Conservation (phyloP, 139 green algal species). For the Dunaliella sp. region DNA sequence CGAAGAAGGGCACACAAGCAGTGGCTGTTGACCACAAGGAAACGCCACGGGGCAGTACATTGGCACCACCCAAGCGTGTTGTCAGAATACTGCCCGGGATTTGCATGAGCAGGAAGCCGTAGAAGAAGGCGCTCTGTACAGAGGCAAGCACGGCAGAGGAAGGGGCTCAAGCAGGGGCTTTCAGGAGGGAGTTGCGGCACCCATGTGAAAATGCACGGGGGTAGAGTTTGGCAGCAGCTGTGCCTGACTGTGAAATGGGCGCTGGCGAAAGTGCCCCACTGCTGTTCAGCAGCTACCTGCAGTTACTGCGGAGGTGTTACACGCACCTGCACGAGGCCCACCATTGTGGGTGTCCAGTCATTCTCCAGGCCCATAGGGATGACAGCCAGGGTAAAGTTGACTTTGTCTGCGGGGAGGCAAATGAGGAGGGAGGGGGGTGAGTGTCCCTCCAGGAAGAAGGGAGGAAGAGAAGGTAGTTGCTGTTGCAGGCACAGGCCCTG, state of each 20-base stretch:
- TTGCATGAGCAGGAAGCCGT: slow-evolving; percentile 61
- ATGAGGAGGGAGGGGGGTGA: no score
- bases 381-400: slow-evolving; percentile 96
- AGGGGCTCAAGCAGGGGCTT: no score
- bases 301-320: no score
- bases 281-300: no score
- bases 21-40: slow-evolving; percentile 80
- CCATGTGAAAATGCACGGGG: no score
- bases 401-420: slow-evolving; percentile 65
- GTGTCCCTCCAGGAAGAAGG: no score
- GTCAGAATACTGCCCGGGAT: slow-evolving; percentile 86
- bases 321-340: slow-evolving; percentile 72
- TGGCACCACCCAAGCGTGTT: slow-evolving; percentile 62
- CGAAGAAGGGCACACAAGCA: slow-evolving; percentile 22
- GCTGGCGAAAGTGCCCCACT: no score
- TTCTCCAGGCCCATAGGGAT: slow-evolving; percentile 93
- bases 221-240: no score
- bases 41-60: slow-evolving; percentile 79
- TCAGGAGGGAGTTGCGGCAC: no score
- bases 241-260: no score
- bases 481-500: background rate
- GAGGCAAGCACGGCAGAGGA: no score
- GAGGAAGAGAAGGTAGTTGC: background rate
- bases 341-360: slow-evolving; percentile 78
- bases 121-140: slow-evolving; percentile 34